Percentiles rank a stretch among this genome's conserved stretches.
Evolutionary conservation across 805 yeast genomes (phyloP).

Genomic region (Teunomyces cretensis): DNA sequence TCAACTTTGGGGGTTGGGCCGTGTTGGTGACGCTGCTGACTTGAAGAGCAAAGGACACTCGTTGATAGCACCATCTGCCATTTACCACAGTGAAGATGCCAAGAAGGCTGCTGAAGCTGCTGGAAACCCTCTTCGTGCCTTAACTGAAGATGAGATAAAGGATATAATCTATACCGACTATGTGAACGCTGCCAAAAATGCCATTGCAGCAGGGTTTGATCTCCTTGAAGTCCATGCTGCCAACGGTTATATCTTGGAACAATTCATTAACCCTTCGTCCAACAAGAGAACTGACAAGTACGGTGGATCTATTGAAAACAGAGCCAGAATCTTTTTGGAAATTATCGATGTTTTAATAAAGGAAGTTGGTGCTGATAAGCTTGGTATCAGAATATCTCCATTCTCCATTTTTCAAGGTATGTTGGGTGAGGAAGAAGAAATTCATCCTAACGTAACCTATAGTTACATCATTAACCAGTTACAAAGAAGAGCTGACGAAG

Average conservation of each 20-base stretch:
- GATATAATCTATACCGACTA: constrained; percentile 17
- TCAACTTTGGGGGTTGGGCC: constrained; percentile 17
- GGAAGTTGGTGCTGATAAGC: constrained; percentile 51
- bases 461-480: constrained; percentile 43
- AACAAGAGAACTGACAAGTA: constrained; percentile 44
- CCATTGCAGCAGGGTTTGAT: constrained; percentile 38
- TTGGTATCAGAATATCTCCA: constrained; percentile 54
- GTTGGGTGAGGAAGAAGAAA: constrained; percentile 33
- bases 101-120: constrained; percentile 30
- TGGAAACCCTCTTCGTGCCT: constrained; percentile 18
- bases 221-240: constrained; percentile 43
- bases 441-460: constrained; percentile 37
- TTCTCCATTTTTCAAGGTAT: constrained; percentile 32
- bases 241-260: constrained; percentile 39
- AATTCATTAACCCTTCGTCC: constrained; percentile 34
- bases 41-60: constrained; percentile 22
- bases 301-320: constrained; percentile 46
- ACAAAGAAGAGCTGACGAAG: constrained; percentile 29
- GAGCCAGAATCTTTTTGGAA: constrained; percentile 42
- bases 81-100: constrained; percentile 17
- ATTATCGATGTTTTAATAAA: constrained; percentile 50
- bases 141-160: constrained; percentile 21
- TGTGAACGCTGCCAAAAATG: constrained; percentile 26
- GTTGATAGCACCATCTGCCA: constrained; percentile 16
- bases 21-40: constrained; percentile 25